These are phyloP conservation scores for Thinopyrum elongatum DNA, from an alignment of 176 grass and related monocot genomes.

Conservation along the genomic window DNA sequence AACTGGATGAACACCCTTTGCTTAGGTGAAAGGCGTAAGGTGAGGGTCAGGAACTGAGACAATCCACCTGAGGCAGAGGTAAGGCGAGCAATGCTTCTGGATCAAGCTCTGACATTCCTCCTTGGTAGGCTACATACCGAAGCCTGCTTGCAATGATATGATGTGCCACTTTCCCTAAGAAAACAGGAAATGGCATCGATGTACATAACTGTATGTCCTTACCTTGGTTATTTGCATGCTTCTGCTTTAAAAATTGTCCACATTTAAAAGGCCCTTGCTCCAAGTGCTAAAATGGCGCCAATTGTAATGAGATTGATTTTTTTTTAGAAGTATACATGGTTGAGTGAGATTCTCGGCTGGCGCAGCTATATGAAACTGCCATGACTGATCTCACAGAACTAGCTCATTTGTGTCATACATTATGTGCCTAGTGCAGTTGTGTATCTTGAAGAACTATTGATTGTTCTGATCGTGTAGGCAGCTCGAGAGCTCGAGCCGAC, in stretches of 20 bases:
- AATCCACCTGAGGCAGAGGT: neutral
- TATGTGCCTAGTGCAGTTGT: neutral
- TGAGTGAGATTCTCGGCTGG: neutral
- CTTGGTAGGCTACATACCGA: neutral
- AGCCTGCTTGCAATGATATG: neutral
- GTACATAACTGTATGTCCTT: neutral
- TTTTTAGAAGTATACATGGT: neutral
- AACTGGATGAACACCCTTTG: neutral
- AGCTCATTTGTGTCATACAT: neutral
- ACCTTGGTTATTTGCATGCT: neutral
- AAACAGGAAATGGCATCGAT: slow-evolving; percentile 10
- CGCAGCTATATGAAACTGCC: neutral
- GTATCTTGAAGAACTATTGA: neutral
- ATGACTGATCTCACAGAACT: neutral
- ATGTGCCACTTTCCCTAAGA: neutral
- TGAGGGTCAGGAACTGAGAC: neutral
- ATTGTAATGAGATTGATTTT: neutral
- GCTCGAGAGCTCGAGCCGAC: no score
- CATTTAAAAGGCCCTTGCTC: neutral
- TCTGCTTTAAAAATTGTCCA: neutral
- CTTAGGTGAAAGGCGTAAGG: slow-evolving; percentile 10
- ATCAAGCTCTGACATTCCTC: neutral
- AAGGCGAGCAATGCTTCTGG: neutral
- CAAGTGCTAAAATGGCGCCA: neutral
- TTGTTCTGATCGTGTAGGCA: no score